Conservation (phyloP, 2,329 filamentous ascomycete genomes). For the Epichloe amarillans region DNA sequence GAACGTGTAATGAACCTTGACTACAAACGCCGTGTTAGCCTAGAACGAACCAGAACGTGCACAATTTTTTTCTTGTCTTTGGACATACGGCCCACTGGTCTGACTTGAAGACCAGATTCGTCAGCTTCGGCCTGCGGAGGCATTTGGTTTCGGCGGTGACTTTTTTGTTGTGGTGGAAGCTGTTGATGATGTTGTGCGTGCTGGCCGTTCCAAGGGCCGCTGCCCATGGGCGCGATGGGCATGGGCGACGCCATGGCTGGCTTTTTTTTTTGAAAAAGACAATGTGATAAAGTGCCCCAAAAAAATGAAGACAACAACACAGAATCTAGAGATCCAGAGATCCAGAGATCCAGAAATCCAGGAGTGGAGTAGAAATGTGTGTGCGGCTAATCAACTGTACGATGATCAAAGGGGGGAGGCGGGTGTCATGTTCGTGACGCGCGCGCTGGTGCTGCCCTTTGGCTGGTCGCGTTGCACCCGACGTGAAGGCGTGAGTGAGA, state of each 20-base stretch:
- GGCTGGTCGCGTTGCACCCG: slow-evolving; percentile 3
- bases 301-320: neutral
- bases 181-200: slow-evolving; percentile 3
- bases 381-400: slow-evolving; percentile 9
- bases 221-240: slow-evolving; percentile 17
- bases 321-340: neutral
- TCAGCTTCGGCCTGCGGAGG: slow-evolving; percentile 19
- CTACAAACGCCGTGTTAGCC: slow-evolving; percentile 31
- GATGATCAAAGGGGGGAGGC: slow-evolving; percentile 21
- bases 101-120: slow-evolving; percentile 41
- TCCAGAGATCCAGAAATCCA: neutral
- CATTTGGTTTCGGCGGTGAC: slow-evolving; percentile 13
- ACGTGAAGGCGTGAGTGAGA: neutral
- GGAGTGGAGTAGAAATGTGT: slow-evolving; percentile 3
- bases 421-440: slow-evolving; percentile 27
- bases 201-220: slow-evolving; percentile 2
- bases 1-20: slow-evolving; percentile 96
- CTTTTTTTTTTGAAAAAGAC: neutral
- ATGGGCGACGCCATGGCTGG: slow-evolving; percentile 27
- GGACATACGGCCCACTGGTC: slow-evolving; percentile 55
- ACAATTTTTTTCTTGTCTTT: slow-evolving; percentile 22
- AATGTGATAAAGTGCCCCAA: neutral
- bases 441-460: slow-evolving; percentile 4
- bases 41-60: slow-evolving; percentile 4
- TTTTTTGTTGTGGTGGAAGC: slow-evolving; percentile 1